phyloP scores from a whole-genome alignment of 2,329 filamentous ascomycete genomes.

The Byssoonygena ceratinophila region DNA sequence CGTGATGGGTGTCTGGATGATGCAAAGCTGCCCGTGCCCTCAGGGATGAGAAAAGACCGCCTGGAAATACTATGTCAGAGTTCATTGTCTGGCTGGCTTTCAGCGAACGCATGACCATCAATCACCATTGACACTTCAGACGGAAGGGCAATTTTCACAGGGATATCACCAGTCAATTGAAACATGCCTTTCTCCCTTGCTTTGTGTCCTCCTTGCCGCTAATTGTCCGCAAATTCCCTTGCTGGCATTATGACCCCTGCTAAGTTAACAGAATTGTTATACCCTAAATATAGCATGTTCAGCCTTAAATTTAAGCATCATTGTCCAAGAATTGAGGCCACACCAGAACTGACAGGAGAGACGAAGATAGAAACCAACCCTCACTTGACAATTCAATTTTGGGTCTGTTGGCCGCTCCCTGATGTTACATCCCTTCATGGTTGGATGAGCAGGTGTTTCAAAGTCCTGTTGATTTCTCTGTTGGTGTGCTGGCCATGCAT shows the following conservation, averaged over 20 bases:
- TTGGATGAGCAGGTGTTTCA: not conserved
- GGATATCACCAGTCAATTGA: no score
- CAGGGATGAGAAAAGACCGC: not conserved
- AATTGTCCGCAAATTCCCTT: not conserved
- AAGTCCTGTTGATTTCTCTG: not conserved
- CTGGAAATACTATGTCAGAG: not conserved
- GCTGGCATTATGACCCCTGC: not conserved
- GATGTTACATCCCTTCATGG: not conserved
- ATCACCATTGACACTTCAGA: no score
- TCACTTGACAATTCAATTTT: no score
- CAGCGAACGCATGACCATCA: no score
- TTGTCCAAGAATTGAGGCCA: not conserved
- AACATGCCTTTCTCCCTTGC: no score
- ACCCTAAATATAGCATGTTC: constrained; percentile 4
- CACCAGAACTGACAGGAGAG: not conserved
- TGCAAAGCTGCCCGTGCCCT: constrained; percentile 7
- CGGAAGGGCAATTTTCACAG: no score
- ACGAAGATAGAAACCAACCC: not conserved
- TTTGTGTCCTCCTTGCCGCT: not conserved
- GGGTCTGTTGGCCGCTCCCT: not conserved
- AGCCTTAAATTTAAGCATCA: constrained; percentile 3
- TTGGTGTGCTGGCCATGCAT: not conserved
- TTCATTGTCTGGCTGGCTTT: not conserved
- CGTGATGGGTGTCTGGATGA: not conserved
- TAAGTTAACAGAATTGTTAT: not conserved